Conservation (phyloP, 148 eudicot genomes). For the Nyssa sinensis region DNA sequence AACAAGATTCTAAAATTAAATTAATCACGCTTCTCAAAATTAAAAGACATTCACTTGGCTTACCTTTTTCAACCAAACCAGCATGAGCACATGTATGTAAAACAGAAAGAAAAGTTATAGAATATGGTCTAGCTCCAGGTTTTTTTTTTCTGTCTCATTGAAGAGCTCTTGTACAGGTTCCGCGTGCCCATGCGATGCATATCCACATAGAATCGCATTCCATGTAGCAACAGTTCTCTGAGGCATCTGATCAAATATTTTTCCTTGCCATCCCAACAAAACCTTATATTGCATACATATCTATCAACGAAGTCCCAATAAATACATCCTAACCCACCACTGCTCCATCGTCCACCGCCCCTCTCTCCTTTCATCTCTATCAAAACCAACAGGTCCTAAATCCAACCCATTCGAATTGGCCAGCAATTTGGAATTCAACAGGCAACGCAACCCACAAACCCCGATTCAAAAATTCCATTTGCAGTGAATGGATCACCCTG, state of each 20-base stretch:
- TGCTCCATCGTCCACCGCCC: no score
- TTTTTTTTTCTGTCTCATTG: neutral
- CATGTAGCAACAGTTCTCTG: neutral
- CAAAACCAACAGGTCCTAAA: no score
- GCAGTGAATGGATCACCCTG: no score
- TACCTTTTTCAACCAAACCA: slow-evolving; percentile 2
- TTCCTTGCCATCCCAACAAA: neutral
- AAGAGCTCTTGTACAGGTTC: slow-evolving; percentile 2
- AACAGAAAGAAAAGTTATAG: slow-evolving; percentile 1
- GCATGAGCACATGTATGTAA: slow-evolving; percentile 5
- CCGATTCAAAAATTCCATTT: no score
- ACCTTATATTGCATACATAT: slow-evolving; percentile 8
- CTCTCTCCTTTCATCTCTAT: no score
- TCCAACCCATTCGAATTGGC: no score
- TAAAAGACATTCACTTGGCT: no score
- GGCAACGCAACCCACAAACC: no score
- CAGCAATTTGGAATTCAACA: no score
- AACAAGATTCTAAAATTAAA: no score
- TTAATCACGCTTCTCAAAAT: no score
- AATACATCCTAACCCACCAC: neutral
- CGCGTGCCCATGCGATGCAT: slow-evolving; percentile 2
- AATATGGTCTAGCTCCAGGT: neutral
- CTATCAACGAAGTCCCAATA: slow-evolving; percentile 4
- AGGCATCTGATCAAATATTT: slow-evolving; percentile 4
- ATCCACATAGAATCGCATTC: slow-evolving; percentile 1